These are phyloP conservation scores for Allantophomopsis lycopodina DNA, from an alignment of 2,329 filamentous ascomycete species.

Conservation along the genomic window DNA sequence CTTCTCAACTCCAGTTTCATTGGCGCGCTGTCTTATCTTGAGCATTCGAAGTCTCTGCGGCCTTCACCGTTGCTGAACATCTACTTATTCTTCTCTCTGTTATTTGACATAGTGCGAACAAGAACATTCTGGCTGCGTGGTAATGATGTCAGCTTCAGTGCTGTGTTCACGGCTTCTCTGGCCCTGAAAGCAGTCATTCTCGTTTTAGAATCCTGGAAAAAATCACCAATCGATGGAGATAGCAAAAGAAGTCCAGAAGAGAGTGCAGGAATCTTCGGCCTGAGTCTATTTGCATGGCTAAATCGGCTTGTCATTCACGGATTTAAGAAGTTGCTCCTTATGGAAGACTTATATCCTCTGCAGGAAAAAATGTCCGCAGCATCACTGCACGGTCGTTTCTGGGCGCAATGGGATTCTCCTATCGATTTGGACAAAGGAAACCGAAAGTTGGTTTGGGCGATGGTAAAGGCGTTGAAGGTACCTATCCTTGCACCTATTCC, in stretches of 20 bases:
- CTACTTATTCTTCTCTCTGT: conserved; percentile 26
- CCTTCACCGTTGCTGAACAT: conserved; percentile 27
- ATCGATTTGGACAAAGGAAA: background rate
- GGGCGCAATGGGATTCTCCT: conserved; percentile 1
- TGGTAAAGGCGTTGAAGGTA: conserved; percentile 15
- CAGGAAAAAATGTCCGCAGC: conserved; percentile 12
- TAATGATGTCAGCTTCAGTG: conserved; percentile 11
- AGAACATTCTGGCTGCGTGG: conserved; percentile 28
- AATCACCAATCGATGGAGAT: conserved; percentile 18
- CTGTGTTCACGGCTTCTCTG: conserved; percentile 14
- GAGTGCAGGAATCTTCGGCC: conserved; percentile 19
- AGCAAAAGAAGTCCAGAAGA: conserved; percentile 13
- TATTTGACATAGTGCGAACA: conserved; percentile 27
- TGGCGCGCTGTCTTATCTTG: conserved; percentile 17
- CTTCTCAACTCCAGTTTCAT: conserved; percentile 18
- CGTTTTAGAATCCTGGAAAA: conserved; percentile 22
- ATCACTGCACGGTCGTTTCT: conserved; percentile 15
- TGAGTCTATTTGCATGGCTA: conserved; percentile 24
- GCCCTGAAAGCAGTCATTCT: conserved; percentile 18
- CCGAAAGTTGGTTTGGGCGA: background rate
- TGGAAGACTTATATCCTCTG: conserved; percentile 14
- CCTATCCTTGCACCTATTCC: conserved; percentile 19
- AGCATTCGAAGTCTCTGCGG: conserved; percentile 21
- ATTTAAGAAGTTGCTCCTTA: conserved; percentile 9
- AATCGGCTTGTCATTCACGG: conserved; percentile 18